A percentile compares a stretch with the other conserved stretches of the same genome.
Evolutionary conservation across 352 stramenopile genomes (phyloP).

Genomic region (Saprolegnia parasitica): DNA sequence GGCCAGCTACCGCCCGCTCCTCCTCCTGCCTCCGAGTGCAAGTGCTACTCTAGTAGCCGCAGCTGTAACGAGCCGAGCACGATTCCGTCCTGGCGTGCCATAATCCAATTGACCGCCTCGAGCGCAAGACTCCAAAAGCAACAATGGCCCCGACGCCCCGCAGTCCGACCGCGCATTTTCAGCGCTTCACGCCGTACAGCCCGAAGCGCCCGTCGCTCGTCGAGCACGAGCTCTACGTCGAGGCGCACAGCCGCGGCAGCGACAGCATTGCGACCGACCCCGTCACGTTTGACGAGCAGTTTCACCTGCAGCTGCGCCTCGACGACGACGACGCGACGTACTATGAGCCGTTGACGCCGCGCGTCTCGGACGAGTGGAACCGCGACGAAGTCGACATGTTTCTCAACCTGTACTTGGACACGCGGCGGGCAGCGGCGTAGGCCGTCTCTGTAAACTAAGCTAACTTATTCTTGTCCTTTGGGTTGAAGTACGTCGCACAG

Average conservation of each 20-base stretch:
- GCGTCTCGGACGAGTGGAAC: neutral
- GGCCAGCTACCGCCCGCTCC: neutral
- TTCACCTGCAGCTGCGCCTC: constrained; percentile 4
- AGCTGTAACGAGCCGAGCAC: too few species aligned
- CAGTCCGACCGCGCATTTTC: neutral
- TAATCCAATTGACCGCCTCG: too few species aligned
- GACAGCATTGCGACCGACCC: neutral
- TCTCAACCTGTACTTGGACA: neutral
- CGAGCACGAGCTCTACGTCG: constrained; percentile 7
- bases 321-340: neutral
- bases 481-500: too few species aligned
- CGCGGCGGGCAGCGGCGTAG: too few species aligned
- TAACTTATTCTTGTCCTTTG: too few species aligned
- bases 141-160: neutral
- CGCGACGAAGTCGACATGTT: neutral
- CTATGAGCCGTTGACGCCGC: constrained; percentile 3
- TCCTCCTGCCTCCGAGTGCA: constrained; percentile 5
- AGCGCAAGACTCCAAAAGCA: neutral
- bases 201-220: constrained; percentile 12
- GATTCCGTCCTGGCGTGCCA: too few species aligned
- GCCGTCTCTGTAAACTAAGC: too few species aligned
- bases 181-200: constrained; percentile 4
- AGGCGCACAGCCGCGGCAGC: neutral
- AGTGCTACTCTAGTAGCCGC: too few species aligned
- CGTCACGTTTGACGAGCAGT: constrained; percentile 5